Evolutionary conservation across 2,329 filamentous ascomycete genomes (phyloP).

Genomic region (Plectosphaerella plurivora): DNA sequence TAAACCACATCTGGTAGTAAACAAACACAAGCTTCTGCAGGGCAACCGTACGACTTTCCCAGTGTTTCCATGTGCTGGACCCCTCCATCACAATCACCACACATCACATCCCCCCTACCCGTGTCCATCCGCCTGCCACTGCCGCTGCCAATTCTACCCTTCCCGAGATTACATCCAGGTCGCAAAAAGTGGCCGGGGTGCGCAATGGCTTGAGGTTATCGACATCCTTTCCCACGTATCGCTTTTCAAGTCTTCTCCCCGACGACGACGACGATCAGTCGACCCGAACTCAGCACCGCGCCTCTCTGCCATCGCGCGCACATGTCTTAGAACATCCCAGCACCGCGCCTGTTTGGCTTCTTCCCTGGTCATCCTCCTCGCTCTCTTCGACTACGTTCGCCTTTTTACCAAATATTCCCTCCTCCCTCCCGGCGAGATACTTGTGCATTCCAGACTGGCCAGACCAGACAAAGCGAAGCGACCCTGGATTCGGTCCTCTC

Average conservation of each 20-base stretch:
- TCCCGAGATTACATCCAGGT: conserved; percentile 1
- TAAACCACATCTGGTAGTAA: conserved; percentile 2
- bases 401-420: not conserved
- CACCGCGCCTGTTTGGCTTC: conserved; percentile 1
- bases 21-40: conserved; percentile 2
- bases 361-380: not conserved
- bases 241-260: not conserved
- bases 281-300: too few relatives aligned
- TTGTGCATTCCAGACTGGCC: too few relatives aligned
- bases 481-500: not conserved
- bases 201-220: conserved; percentile 1
- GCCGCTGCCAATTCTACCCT: not conserved
- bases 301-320: conserved; percentile 1
- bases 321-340: conserved; percentile 9
- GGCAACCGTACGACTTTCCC: not conserved
- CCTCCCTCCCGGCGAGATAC: not conserved
- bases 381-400: not conserved
- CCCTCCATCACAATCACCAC: conserved; percentile 1
- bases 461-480: conserved; percentile 1
- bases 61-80: not conserved
- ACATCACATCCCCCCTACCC: too few relatives aligned
- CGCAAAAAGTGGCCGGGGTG: not conserved
- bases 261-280: too few relatives aligned
- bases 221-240: conserved; percentile 2
- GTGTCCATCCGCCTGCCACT: too few relatives aligned